These are phyloP conservation scores for Podospora appendiculata DNA, from an alignment of 495 filamentous ascomycete genomes.

Conservation along the genomic window DNA sequence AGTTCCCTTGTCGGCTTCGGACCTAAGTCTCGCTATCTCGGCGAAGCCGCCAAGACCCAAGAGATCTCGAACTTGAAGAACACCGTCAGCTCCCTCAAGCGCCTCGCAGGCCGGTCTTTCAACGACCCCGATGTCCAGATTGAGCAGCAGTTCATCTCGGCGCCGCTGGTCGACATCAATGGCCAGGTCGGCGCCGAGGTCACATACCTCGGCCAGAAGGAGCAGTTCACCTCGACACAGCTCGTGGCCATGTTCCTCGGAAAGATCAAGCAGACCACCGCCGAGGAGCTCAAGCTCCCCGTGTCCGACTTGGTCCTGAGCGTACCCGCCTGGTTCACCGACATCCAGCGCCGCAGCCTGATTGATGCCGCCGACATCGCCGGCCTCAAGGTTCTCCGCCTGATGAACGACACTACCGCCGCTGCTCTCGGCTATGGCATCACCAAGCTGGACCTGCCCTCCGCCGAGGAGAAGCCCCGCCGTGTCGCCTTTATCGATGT, in stretches of 20 bases:
- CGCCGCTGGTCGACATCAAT: slow-evolving; percentile 77
- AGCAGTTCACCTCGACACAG: slow-evolving; percentile 86
- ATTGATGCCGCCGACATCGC: slow-evolving; percentile 93
- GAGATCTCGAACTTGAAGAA: slow-evolving; percentile 99
- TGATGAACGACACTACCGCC: slow-evolving; percentile 98
- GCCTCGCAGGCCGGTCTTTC: slow-evolving; percentile 76
- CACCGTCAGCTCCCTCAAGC: slow-evolving; percentile 87
- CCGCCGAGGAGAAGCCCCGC: slow-evolving; percentile 83
- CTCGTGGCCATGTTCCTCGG: slow-evolving; percentile 90
- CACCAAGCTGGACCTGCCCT: slow-evolving; percentile 88
- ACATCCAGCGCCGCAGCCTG: slow-evolving; percentile 79
- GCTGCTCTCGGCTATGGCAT: slow-evolving; percentile 96
- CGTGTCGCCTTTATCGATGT: slow-evolving; percentile 93
- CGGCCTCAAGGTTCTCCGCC: slow-evolving; percentile 81
- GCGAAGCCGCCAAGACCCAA: slow-evolving; percentile 94
- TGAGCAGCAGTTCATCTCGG: slow-evolving; percentile 88
- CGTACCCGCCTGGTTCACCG: slow-evolving; percentile 95
- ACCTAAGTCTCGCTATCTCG: slow-evolving; percentile 84
- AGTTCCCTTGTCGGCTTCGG: slow-evolving; percentile 94
- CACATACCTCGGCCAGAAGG: slow-evolving; percentile 87
- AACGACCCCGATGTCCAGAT: slow-evolving; percentile 86
- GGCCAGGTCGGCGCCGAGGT: slow-evolving; percentile 95
- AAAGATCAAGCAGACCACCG: slow-evolving; percentile 84
- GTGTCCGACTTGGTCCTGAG: slow-evolving; percentile 94
- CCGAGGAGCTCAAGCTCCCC: slow-evolving; percentile 80